Evolutionary conservation across 2,329 filamentous ascomycete genomes (phyloP), one percentile per base, ranked within the genome.

Genomic region (Rosellinia necatrix): DNA sequence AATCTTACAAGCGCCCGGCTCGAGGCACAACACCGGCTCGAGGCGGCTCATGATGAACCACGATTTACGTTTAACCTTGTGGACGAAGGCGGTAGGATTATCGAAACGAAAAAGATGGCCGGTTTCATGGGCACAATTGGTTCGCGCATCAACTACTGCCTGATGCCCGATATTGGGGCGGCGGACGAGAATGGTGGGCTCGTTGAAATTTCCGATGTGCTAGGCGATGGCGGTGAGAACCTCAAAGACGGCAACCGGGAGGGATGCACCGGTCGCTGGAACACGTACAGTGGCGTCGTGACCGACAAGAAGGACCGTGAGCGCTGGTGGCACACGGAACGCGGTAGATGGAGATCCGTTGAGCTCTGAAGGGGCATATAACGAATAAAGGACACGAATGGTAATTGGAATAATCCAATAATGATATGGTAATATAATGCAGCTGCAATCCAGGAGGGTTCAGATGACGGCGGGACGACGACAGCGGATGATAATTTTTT

Each of bases 21-120:
- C 6, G 81, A 83, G 13, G 89, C 89, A 0, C 88, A 92, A 68
- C 72, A 78, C 0, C 80, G 88, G 1, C 79, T 90, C 19, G 82
- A 89, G 32, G 76, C 79, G 17, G 84, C 85, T 0, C 76, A 79
- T 73, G 74, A 21, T 65, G 42, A 73, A 1, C 83, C 84, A 1
- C 76, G 78, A 13, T 86, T 86, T 67, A 76, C 77, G 6, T 77
- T 91, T 30, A 80, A 83, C 9, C 78, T 91, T 1, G 68, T 76
- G 2, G 77, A 81, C 56, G 81, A 84, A 57, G 70, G 78, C 12
- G 83, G 83, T 1, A 70, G 71, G 1, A 63, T 84, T 1, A 69
- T 77, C 1, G 79, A 86, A 25, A 76, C 78, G 2, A 82, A 81
- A 47, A 78, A 77, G 3, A 71, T 90, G 15, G 84, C 78, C 0